Base-by-base conservation (phyloP, 2,329 filamentous ascomycete species). In the Zasmidium angulare region DNA sequence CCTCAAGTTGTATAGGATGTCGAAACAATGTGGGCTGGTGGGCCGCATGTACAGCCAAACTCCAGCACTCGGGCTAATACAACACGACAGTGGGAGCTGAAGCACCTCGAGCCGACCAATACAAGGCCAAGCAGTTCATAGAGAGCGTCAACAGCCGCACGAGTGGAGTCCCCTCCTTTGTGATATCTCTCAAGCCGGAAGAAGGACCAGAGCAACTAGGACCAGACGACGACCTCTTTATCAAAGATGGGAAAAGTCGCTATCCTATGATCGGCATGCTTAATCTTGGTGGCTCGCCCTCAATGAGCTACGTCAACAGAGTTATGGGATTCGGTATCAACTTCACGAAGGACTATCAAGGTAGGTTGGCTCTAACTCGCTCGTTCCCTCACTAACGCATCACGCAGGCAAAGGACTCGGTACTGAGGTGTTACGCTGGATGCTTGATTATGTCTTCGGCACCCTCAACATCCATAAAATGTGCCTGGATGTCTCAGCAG, bases 291-390 rank as follows among this genome's bases (percentile, higher is more conserved):
- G 26, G 36, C 36, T 43, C 36, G 9, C 36, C 36, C 3, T 17
- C 4, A 2, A 31, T 52, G 23, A 40, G 26, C n/a, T 40, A 31
- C 19, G 29, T 36, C 4, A 52, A 52, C 26, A 3, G 50, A 17
- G 50, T 52, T 6, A 19, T 36, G 14, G 9, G 11, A 3, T 21
- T 52, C 21, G 50, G 50, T 17, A 52, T 52, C n/a, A 29, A 17
- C n/a, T 52, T 52, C 21, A 29, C 24, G 14, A 52, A 52, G 26
- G 50, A 24, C 26, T 26, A 52, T 52, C 50, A 36, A 52, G 50
- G 50, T 52, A 6, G 2, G 17, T 19, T 36, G 7, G 7, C 14
- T 36, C 14, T 14, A 36, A 14, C 36, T 43, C 26, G 26, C 26
- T 11, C 26, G 11, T 10, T 43, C 36, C n/a, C n/a, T 43, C 36